Percentiles rank a stretch among this genome's conserved stretches.
These are phyloP conservation scores for Boletus sp. DNA, from an alignment of 1,284 basidiomycete genomes.

Conservation along the genomic window DNA sequence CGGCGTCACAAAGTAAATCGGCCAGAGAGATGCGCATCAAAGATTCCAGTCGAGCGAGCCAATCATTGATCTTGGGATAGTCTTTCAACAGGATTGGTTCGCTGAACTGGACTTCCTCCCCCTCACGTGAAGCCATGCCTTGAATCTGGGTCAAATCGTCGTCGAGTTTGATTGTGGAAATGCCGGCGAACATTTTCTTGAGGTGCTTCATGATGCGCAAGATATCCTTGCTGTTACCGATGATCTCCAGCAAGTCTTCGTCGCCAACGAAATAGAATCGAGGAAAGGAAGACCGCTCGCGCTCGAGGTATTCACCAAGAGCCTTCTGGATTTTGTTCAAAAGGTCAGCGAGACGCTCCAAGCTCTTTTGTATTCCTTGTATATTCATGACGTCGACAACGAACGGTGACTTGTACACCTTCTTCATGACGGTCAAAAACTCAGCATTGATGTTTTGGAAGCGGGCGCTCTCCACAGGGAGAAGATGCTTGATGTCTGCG, in stretches of 20 bases:
- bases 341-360: slow-evolving; percentile 94
- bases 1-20: slow-evolving; percentile 72
- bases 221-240: slow-evolving; percentile 99
- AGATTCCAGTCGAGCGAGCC: slow-evolving; percentile 89
- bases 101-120: slow-evolving; percentile 86
- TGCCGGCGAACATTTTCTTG: slow-evolving; percentile 99
- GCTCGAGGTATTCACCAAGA: slow-evolving; percentile 96
- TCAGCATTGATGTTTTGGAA: slow-evolving; percentile 99
- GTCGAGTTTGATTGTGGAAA: slow-evolving; percentile 87
- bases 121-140: slow-evolving; percentile 92
- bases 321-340: slow-evolving; percentile 99
- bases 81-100: slow-evolving; percentile 86
- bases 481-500: slow-evolving; percentile 96
- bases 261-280: slow-evolving; percentile 99
- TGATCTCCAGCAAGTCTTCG: slow-evolving; percentile 97
- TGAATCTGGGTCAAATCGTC: slow-evolving; percentile 84
- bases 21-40: slow-evolving; percentile 95
- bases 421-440: slow-evolving; percentile 98
- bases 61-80: slow-evolving; percentile 97
- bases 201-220: slow-evolving; percentile 96
- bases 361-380: slow-evolving; percentile 90
- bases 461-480: slow-evolving; percentile 94
- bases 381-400: slow-evolving; percentile 97
- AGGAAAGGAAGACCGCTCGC: slow-evolving; percentile 96
- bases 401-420: slow-evolving; percentile 98